A percentile compares a stretch with the other conserved stretches of the same genome.
Conservation (phyloP, 768 basidiomycete genomes). For the Rossbeevera mucosa region DNA sequence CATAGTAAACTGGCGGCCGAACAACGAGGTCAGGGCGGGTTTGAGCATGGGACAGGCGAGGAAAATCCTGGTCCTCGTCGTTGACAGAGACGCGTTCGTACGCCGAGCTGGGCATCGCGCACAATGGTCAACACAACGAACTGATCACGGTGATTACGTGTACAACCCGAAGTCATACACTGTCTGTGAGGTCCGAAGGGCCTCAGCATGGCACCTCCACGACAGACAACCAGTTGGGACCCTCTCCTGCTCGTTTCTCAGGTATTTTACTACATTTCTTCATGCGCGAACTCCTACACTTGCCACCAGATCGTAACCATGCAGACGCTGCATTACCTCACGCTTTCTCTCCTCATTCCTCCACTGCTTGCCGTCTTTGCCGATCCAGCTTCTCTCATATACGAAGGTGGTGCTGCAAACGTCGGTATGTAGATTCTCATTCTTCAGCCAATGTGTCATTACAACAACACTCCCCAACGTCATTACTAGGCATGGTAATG, state of each 20-base stretch:
- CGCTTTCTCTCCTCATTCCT: slow-evolving; percentile 77
- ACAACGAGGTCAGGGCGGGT: slow-evolving; percentile 11
- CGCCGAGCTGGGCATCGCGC: slow-evolving; percentile 23
- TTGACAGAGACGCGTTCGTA: slow-evolving; percentile 30
- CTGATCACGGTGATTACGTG: slow-evolving; percentile 14
- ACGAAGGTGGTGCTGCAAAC: slow-evolving; percentile 77
- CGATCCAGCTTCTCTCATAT: slow-evolving; percentile 59
- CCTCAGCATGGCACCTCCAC: slow-evolving; percentile 33
- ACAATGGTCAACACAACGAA: background rate
- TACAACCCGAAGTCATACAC: too few relatives aligned
- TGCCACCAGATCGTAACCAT: slow-evolving; percentile 77
- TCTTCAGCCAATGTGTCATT: background rate
- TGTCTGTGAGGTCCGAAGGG: too few relatives aligned
- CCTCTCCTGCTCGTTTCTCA: slow-evolving; percentile 85
- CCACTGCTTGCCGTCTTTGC: slow-evolving; percentile 74
- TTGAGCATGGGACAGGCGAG: slow-evolving; percentile 3
- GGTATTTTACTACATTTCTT: slow-evolving; percentile 35
- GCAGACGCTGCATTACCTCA: slow-evolving; percentile 92
- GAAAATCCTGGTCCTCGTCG: slow-evolving; percentile 22
- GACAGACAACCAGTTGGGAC: slow-evolving; percentile 76
- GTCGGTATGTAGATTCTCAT: slow-evolving; percentile 53
- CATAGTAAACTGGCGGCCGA: slow-evolving; percentile 53
- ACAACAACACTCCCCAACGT: background rate
- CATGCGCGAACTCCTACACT: background rate
- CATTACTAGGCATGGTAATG: slow-evolving; percentile 74